Percentiles rank a stretch among this genome's conserved stretches.
phyloP scores from a whole-genome alignment of 1,139 yeast species.

The Kurtzmaniella natalensis region DNA sequence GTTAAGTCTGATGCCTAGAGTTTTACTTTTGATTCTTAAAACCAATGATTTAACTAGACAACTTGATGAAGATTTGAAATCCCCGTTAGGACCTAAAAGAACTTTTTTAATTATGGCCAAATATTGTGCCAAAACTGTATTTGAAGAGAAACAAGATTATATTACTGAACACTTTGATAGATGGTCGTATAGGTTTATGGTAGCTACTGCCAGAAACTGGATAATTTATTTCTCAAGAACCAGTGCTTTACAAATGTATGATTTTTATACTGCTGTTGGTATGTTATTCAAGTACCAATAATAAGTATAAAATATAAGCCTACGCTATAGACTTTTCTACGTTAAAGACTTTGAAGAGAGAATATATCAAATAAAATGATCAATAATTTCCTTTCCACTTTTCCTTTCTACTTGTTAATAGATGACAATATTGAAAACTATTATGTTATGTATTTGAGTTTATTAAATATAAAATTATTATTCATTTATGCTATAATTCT shows the following conservation, averaged over 20 bases:
- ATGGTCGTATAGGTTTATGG: constrained; percentile 38
- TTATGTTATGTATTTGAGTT: background rate
- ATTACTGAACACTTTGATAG: constrained; percentile 26
- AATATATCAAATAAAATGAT: no score
- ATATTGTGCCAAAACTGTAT: constrained; percentile 81
- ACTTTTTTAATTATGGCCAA: constrained; percentile 86
- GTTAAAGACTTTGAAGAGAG: no score
- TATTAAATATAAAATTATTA: background rate
- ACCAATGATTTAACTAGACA: constrained; percentile 92
- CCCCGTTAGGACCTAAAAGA: constrained; percentile 84
- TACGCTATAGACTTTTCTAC: no score
- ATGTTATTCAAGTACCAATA: no score
- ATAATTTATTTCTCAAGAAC: constrained; percentile 46
- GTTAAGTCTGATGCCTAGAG: constrained; percentile 75
- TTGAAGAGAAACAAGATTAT: constrained; percentile 53
- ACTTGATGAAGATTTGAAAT: constrained; percentile 75
- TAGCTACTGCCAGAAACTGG: constrained; percentile 42
- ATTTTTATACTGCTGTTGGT: no score
- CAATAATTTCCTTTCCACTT: no score
- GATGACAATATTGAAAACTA: background rate
- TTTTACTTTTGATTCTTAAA: constrained; percentile 80
- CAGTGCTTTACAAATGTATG: constrained; percentile 54
- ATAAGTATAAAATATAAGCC: no score
- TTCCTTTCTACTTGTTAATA: no score
- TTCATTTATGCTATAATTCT: background rate